phyloP scores from a whole-genome alignment of 441 rosid species.

The Daphne laureola region DNA sequence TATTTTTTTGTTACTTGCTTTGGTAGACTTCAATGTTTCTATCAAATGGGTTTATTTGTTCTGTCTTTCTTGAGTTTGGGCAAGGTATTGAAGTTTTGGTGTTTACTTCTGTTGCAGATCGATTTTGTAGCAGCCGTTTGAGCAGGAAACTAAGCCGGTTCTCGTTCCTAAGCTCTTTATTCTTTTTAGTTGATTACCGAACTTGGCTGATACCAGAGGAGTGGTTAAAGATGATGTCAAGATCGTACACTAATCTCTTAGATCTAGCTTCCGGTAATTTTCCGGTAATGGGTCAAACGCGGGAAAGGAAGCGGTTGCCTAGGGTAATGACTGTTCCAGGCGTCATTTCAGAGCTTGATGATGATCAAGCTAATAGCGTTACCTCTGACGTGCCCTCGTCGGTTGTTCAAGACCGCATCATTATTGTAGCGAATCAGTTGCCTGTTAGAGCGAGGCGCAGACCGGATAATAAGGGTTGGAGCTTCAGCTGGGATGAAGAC shows the following conservation, averaged over 20 bases:
- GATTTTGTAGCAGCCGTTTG: constrained; percentile 13
- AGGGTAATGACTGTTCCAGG: constrained; percentile 78
- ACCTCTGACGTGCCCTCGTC: constrained; percentile 62
- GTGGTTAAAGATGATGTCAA: constrained; percentile 52
- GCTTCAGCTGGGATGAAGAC: constrained; percentile 76
- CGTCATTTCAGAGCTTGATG: constrained; percentile 73
- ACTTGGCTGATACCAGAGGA: constrained; percentile 11
- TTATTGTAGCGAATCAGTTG: constrained; percentile 62
- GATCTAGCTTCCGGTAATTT: constrained; percentile 87
- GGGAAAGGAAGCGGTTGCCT: constrained; percentile 55
- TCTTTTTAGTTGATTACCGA: constrained; percentile 20
- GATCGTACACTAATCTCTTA: constrained; percentile 67
- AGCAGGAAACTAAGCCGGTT: constrained; percentile 11
- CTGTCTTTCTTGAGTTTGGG: constrained; percentile 11
- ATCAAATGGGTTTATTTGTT: background rate
- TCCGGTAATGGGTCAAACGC: constrained; percentile 44
- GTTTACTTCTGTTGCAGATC: constrained; percentile 38
- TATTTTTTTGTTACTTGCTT: too few relatives aligned
- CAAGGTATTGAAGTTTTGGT: constrained; percentile 11
- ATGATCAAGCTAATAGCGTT: constrained; percentile 67
- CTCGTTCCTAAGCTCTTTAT: constrained; percentile 18
- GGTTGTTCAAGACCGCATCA: constrained; percentile 49
- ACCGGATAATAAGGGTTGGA: constrained; percentile 75
- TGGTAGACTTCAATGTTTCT: too few relatives aligned
- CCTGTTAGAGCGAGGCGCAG: constrained; percentile 79